These are phyloP conservation scores for Aspergillus baeticus DNA, from an alignment of 495 filamentous ascomycete species.

Conservation along the genomic window DNA sequence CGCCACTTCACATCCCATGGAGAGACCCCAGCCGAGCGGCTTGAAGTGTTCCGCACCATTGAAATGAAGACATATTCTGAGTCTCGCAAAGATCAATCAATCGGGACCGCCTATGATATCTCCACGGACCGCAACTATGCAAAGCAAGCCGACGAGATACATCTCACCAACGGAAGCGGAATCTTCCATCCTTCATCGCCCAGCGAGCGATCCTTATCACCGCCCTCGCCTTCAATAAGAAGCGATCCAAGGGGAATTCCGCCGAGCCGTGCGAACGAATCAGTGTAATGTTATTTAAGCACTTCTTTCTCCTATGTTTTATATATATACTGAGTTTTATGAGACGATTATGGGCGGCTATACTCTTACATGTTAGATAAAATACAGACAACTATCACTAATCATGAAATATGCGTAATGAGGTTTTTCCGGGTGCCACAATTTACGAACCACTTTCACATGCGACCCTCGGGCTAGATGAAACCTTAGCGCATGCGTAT, in stretches of 20 bases:
- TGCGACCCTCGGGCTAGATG: too few relatives aligned
- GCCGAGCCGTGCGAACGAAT: not conserved
- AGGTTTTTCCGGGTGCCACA: too few relatives aligned
- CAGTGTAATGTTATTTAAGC: not conserved
- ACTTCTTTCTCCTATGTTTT: too few relatives aligned
- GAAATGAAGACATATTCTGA: slow-evolving; percentile 8
- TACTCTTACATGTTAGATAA: too few relatives aligned
- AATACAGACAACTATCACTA: too few relatives aligned
- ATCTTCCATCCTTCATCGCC: not conserved
- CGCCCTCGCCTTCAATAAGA: not conserved
- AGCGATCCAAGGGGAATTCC: not conserved
- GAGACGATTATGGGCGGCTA: too few relatives aligned
- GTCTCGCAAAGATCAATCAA: not conserved
- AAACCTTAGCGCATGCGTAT: too few relatives aligned
- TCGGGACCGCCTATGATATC: not conserved
- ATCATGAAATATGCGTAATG: too few relatives aligned
- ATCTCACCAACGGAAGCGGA: slow-evolving; percentile 1
- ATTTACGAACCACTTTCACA: too few relatives aligned
- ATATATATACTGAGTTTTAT: too few relatives aligned
- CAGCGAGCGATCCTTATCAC: not conserved
- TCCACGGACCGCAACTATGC: slow-evolving; percentile 4
- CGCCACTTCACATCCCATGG: slow-evolving; percentile 2
- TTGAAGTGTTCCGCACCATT: slow-evolving; percentile 23
- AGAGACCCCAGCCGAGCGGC: slow-evolving; percentile 6
- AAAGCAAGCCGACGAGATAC: not conserved